These are phyloP conservation scores for Linnemannia elongata DNA, from an alignment of 192 early-diverging fungal species.

Conservation along the genomic window DNA sequence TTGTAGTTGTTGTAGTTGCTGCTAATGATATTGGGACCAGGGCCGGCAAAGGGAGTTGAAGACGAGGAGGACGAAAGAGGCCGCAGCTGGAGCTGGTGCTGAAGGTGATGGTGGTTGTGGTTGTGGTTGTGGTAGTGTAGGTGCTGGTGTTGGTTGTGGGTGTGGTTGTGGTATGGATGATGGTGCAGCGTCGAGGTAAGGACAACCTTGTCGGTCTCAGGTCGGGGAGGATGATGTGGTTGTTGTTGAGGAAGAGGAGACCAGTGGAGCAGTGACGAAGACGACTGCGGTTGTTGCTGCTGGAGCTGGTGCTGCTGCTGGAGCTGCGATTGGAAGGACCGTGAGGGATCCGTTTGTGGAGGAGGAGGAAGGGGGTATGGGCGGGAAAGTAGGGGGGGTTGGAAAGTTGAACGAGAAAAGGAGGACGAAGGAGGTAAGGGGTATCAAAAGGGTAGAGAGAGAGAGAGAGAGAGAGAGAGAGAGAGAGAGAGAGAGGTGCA, in stretches of 20 bases:
- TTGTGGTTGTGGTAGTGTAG: background rate
- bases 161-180: constrained; percentile 3
- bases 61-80: background rate
- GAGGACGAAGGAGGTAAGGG: background rate
- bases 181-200: background rate
- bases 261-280: background rate
- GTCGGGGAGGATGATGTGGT: background rate
- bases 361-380: background rate
- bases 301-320: background rate
- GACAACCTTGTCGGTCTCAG: constrained; percentile 25
- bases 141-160: background rate
- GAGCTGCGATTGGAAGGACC: background rate
- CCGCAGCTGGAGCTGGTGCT: background rate
- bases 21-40: background rate
- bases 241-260: background rate
- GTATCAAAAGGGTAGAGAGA: background rate
- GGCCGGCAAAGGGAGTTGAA: background rate
- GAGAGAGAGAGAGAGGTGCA: background rate
- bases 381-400: background rate
- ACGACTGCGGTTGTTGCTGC: background rate
- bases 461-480: background rate
- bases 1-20: background rate
- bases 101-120: background rate
- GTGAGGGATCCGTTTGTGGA: constrained; percentile 7
- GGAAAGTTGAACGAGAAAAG: background rate